A percentile compares a stretch with the other conserved stretches of the same genome.
These are phyloP conservation scores for Trametes versicolor DNA, from an alignment of 1,284 basidiomycete species.

Conservation along the genomic window DNA sequence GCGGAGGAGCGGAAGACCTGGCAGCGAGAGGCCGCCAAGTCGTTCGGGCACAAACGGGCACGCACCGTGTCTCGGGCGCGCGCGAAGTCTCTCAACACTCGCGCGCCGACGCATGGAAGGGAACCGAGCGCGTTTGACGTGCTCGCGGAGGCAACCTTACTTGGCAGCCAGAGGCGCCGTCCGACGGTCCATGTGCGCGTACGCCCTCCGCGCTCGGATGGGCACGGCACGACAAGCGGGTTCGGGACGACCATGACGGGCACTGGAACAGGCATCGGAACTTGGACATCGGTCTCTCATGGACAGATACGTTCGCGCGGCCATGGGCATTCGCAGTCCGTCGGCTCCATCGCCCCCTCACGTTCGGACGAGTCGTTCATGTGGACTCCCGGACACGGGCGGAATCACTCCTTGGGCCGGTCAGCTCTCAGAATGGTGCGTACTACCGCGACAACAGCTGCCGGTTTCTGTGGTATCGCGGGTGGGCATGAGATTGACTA, in stretches of 20 bases:
- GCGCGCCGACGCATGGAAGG: conserved; percentile 36
- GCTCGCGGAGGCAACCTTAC: conserved; percentile 66
- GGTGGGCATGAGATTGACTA: conserved; percentile 29
- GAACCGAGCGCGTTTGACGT: conserved; percentile 57
- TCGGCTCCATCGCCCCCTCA: conserved; percentile 50
- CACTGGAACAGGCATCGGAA: conserved; percentile 31
- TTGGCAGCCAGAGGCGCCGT: conserved; percentile 67
- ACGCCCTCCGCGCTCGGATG: conserved; percentile 34
- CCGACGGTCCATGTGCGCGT: conserved; percentile 54
- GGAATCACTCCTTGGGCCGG: conserved; percentile 69
- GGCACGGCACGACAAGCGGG: conserved; percentile 30
- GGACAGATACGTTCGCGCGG: conserved; percentile 51
- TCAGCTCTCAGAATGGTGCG: conserved; percentile 56
- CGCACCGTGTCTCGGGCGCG: conserved; percentile 70
- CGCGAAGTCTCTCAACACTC: conserved; percentile 61
- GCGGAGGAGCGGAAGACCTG: conserved; percentile 70
- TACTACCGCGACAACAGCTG: conserved; percentile 49
- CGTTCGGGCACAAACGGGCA: conserved; percentile 71
- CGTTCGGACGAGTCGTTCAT: conserved; percentile 43
- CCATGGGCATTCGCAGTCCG: conserved; percentile 45
- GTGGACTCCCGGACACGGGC: conserved; percentile 53
- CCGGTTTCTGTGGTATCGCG: conserved; percentile 44
- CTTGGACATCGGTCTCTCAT: conserved; percentile 40
- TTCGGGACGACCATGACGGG: conserved; percentile 30
- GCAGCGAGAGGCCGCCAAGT: conserved; percentile 68